phyloP scores from a whole-genome alignment of 177 flowering plant genomes.

The Vitis hybrid region DNA sequence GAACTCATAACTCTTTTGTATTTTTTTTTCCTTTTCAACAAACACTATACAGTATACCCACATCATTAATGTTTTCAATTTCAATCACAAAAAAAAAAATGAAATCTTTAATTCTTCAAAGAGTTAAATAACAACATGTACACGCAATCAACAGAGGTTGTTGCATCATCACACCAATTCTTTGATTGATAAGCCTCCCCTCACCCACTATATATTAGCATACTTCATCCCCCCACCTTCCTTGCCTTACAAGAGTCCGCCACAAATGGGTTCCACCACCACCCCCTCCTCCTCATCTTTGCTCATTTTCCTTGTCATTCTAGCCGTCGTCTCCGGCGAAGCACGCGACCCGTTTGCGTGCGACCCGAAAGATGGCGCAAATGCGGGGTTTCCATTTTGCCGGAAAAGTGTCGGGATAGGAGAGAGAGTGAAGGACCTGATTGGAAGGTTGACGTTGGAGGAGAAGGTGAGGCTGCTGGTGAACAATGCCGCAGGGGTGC shows the following conservation, averaged over 20 bases:
- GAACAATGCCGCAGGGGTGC: constrained; percentile 63
- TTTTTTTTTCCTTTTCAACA: no score
- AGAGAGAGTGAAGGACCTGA: constrained; percentile 55
- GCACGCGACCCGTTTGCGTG: constrained; percentile 62
- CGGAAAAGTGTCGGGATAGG: constrained; percentile 24
- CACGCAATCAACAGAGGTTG: constrained; percentile 5
- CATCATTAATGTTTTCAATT: no score
- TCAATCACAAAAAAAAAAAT: no score
- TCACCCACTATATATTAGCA: background rate
- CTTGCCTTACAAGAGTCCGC: background rate
- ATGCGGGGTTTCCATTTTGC: constrained; percentile 52
- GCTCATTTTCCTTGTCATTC: constrained; percentile 4
- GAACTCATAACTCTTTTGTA: no score
- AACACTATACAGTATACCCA: no score
- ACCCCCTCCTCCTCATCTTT: constrained; percentile 14
- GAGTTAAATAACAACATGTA: constrained; percentile 12
- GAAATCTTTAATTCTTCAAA: background rate
- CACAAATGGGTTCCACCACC: constrained; percentile 10
- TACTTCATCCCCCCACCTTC: background rate
- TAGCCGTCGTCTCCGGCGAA: background rate
- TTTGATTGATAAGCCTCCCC: background rate
- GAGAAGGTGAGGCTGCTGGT: constrained; percentile 69
- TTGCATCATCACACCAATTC: constrained; percentile 2
- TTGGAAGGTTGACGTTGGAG: constrained; percentile 62
- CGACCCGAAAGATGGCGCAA: constrained; percentile 34